phyloP scores from a whole-genome alignment of 1,139 yeast species.

The Yamadazyma taylorii region DNA sequence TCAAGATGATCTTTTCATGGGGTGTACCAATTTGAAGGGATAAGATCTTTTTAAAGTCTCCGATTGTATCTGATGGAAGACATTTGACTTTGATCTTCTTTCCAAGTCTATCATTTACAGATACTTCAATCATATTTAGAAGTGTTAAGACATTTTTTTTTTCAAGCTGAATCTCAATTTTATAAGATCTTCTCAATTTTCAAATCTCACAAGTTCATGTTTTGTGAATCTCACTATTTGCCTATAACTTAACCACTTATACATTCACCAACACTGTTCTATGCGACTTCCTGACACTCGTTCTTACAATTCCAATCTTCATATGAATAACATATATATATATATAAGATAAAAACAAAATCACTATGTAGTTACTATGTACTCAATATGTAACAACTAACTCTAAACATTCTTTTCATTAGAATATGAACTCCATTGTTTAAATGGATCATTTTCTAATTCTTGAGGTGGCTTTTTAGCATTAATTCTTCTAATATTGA shows the following conservation, averaged over 20 bases:
- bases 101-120: constrained; percentile 63
- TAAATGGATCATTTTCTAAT: constrained; percentile 64
- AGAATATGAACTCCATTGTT: constrained; percentile 59
- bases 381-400: too few relatives aligned
- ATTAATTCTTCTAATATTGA: constrained; percentile 41
- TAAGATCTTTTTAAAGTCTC: constrained; percentile 83
- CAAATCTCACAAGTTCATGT: too few relatives aligned
- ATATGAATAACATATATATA: not conserved
- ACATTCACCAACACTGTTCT: too few relatives aligned
- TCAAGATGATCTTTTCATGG: constrained; percentile 61
- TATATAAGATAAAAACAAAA: not conserved
- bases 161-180: too few relatives aligned
- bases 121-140: constrained; percentile 30
- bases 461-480: constrained; percentile 66
- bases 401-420: constrained; percentile 28
- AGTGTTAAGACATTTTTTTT: too few relatives aligned
- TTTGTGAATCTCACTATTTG: too few relatives aligned
- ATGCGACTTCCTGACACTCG: too few relatives aligned
- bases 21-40: constrained; percentile 82
- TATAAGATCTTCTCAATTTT: too few relatives aligned
- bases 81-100: constrained; percentile 87
- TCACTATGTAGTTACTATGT: too few relatives aligned
- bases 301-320: too few relatives aligned
- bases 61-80: constrained; percentile 81
- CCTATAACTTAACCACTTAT: too few relatives aligned